Base-by-base conservation (phyloP, 2,329 filamentous ascomycete species). In the Fusarium albosuccineum region DNA sequence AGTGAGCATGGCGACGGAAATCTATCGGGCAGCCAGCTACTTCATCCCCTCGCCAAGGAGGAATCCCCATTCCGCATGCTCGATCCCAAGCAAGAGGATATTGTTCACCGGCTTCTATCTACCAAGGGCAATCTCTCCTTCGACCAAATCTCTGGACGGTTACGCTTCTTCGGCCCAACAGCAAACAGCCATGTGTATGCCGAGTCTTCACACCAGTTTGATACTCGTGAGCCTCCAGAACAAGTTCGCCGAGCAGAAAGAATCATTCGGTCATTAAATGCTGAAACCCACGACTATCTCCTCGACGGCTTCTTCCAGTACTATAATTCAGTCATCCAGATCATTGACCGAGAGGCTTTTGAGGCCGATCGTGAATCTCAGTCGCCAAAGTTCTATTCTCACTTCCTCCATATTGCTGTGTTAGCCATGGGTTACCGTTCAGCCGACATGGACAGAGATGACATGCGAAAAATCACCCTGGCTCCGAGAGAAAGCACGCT, bases 141-240 rank as follows among this genome's bases (percentile, higher is more conserved):
- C 57, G 84, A 86, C 62, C 83, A 84, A 62, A 74, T 85, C 2
- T 83, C 80, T 17, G 83, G 83, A 5, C 76, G 82, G n/a, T 70
- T 84, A 6, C 79, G 83, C 26, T 86, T 85, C 74, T 86, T 85
- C 58, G 84, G 84, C 1, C 83, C 83, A 1, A 86, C 84, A 4
- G 84, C 83, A 49, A 86, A 85, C 72, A 82, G 80, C 58, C 84
- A 86, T 54, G 82, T 86, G 2, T 82, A 85, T 62, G 82, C 82
- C 5, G 78, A 79, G 33, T 72, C 78, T 1, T 70, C 76, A 2
- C 72, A 74, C 45, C 75, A 76, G n/a, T 72, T 76, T 13, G 73
- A 78, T 45, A 74, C 74, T 2, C 74, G 76, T 13, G 81, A 83
- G 57, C 76, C 79, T 5, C 76, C 80, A 0, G 83, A 85, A 55